These are phyloP conservation scores for Solanum tarijense DNA, from an alignment of 257 asterid genomes.

Conservation along the genomic window DNA sequence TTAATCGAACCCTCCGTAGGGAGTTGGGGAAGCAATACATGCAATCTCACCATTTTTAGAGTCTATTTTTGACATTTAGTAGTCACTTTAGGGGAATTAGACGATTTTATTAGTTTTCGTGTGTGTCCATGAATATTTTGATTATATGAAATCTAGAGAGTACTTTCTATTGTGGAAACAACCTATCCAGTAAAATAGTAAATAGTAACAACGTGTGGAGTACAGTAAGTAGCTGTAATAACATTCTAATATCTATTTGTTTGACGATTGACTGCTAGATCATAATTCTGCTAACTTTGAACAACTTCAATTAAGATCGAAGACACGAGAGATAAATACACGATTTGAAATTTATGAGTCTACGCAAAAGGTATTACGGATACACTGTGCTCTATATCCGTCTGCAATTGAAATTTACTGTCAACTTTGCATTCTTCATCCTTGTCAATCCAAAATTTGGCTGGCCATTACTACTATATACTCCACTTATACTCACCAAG, in stretches of 20 bases:
- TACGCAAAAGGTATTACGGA: not conserved
- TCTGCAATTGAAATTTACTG: not conserved
- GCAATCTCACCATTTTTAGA: no score
- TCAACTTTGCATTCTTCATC: not conserved
- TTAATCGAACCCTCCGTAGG: rapidly evolving
- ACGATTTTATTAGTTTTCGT: rapidly evolving
- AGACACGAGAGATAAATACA: not conserved
- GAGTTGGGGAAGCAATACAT: not conserved
- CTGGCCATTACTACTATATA: not conserved
- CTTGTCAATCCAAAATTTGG: not conserved
- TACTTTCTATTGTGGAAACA: no score
- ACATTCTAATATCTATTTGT: not conserved
- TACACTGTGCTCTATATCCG: not conserved
- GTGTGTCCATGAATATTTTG: not conserved
- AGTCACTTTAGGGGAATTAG: not conserved
- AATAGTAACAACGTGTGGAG: no score
- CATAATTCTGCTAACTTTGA: not conserved
- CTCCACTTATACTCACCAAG: not conserved
- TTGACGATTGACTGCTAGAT: not conserved
- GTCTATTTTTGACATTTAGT: no score
- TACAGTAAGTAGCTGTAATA: no score
- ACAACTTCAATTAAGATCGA: not conserved
- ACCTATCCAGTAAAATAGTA: no score
- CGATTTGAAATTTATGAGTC: not conserved
- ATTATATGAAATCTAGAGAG: no score